phyloP scores from a whole-genome alignment of 805 yeast species.

The Sporopachydermia quercuum region DNA sequence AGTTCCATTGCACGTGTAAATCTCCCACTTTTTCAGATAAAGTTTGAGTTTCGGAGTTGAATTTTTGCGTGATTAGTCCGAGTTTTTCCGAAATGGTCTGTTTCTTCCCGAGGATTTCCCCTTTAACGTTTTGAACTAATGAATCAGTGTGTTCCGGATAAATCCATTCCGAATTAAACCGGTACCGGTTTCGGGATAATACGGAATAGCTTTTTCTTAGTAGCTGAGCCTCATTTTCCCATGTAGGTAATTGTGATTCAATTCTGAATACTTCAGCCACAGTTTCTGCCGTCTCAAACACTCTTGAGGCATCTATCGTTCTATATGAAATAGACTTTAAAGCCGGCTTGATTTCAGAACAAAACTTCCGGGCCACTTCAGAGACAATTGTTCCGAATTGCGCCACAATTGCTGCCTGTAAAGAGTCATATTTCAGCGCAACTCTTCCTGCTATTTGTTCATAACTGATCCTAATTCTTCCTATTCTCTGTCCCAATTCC shows the following conservation, averaged over 20 bases:
- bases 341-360: slow-evolving; percentile 18
- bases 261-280: slow-evolving; percentile 24
- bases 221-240: slow-evolving; percentile 12
- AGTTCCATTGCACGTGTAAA: slow-evolving; percentile 32
- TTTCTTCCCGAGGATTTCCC: slow-evolving; percentile 24
- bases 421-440: slow-evolving; percentile 37
- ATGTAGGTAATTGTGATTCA: slow-evolving; percentile 11
- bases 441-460: slow-evolving; percentile 39
- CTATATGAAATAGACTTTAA: slow-evolving; percentile 24
- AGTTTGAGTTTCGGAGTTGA: slow-evolving; percentile 25
- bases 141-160: slow-evolving; percentile 46
- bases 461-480: slow-evolving; percentile 29
- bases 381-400: slow-evolving; percentile 27
- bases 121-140: background rate
- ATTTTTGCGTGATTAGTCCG: slow-evolving; percentile 26
- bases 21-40: slow-evolving; percentile 19
- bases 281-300: slow-evolving; percentile 22
- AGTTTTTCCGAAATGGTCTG: slow-evolving; percentile 21
- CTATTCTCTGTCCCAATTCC: slow-evolving; percentile 25
- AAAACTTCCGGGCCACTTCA: slow-evolving; percentile 17
- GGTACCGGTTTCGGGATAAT: slow-evolving; percentile 28
- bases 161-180: slow-evolving; percentile 39
- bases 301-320: slow-evolving; percentile 22
- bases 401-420: slow-evolving; percentile 34
- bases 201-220: slow-evolving; percentile 25